Percentiles rank a stretch among this genome's conserved stretches.
phyloP scores from a whole-genome alignment of 2,329 filamentous ascomycete species.

The Pseudogymnoascus sp. region DNA sequence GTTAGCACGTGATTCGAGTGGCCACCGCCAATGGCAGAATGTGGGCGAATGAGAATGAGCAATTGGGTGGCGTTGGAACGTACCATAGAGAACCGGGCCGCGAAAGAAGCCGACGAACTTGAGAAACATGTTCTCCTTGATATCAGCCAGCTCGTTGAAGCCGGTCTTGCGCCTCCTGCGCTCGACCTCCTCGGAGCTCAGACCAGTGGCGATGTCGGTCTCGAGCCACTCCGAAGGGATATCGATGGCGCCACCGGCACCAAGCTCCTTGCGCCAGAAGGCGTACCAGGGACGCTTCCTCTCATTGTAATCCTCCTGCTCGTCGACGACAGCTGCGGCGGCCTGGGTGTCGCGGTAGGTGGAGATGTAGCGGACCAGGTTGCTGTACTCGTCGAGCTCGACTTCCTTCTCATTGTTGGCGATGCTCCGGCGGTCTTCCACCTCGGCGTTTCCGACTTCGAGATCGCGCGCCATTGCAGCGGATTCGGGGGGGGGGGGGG shows the following conservation, averaged over 20 bases:
- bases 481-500: not conserved
- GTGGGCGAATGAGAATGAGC: not conserved
- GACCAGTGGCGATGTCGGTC: slow-evolving; percentile 58
- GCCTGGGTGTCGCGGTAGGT: slow-evolving; percentile 54
- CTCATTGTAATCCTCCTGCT: slow-evolving; percentile 32
- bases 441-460: slow-evolving; percentile 8
- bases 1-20: not conserved
- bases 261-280: slow-evolving; percentile 40
- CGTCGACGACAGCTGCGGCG: slow-evolving; percentile 35
- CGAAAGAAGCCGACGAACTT: slow-evolving; percentile 70
- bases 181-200: slow-evolving; percentile 51
- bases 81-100: slow-evolving; percentile 70
- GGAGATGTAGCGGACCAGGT: slow-evolving; percentile 58
- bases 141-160: slow-evolving; percentile 62
- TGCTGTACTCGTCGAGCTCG: slow-evolving; percentile 50
- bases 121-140: slow-evolving; percentile 67
- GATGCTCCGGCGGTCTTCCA: slow-evolving; percentile 3
- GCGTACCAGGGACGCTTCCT: slow-evolving; percentile 50
- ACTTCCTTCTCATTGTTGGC: slow-evolving; percentile 19
- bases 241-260: slow-evolving; percentile 30
- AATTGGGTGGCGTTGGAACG: slow-evolving; percentile 25
- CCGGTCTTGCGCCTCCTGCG: slow-evolving; percentile 55
- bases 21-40: not conserved
- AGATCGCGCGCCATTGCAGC: slow-evolving; percentile 8
- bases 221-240: slow-evolving; percentile 58